Evolutionary conservation across 352 stramenopile genomes (phyloP), one percentile per base, ranked within the genome.

Genomic region (Discostella stelligera): DNA sequence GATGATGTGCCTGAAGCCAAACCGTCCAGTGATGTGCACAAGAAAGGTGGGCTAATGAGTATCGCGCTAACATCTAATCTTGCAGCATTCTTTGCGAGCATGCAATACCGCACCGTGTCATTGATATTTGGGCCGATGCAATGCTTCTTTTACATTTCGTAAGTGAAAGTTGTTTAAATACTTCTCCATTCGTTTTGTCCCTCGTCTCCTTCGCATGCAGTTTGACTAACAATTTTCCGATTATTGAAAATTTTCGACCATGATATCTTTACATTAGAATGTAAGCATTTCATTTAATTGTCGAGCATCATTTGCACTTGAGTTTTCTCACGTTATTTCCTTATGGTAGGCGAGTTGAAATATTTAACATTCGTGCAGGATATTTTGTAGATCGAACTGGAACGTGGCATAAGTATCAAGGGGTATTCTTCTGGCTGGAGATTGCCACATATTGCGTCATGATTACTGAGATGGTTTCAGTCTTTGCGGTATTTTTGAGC

Each of bases 1-100:
- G 76, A 89, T 71, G 79, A 83, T 55, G 52, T 85, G 50, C 79
- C 79, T 41, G 64, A 77, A 61, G 55, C 71, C 49, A 37, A 32
- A 63, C 10, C 54, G 25, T 37, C 5, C 2, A 25, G 41, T 30
- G 59, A 39, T 0, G 37, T 67, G 1, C 25, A n/a, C 41, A 53
- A 39, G 56, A 27, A 69, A 67, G 67, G 62, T 61, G 52, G 27
- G 53, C 16, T 50, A 2, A 3, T 50, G 55, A 21, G 3, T 9
- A 37, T 69, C 6, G 21, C 44, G 14, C 32, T 48, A 39, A 64
- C 37, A 41, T 53, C 62, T 27, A 54, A 74, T 75, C 20, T 71
- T 13, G 46, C 53, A 46, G 27, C 30, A 32, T 74, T 84, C 64
- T 74, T 80, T 30, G 30, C 74, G 32, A 23, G 66, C 30, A 48